phyloP scores from a whole-genome alignment of 192 early-diverging fungal genomes.

The Entomortierella parvispora region DNA sequence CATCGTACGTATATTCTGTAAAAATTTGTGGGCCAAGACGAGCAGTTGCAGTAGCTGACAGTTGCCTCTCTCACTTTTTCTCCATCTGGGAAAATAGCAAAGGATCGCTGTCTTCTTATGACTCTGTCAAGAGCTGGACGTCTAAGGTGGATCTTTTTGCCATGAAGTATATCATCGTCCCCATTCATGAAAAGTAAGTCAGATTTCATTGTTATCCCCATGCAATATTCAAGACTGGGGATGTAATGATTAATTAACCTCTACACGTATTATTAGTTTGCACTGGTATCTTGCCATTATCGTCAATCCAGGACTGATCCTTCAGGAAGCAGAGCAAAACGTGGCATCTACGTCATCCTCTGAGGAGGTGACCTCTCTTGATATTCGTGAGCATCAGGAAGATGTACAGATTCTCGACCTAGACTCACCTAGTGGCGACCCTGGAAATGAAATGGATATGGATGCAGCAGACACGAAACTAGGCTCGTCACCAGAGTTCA shows the following conservation, averaged over 20 bases:
- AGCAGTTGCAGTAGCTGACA: too few species aligned
- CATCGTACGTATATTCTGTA: slow-evolving; percentile 28
- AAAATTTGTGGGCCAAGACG: background rate
- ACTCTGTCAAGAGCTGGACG: slow-evolving; percentile 82
- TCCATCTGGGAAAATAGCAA: background rate
- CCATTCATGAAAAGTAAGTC: slow-evolving; percentile 86
- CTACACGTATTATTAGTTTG: slow-evolving; percentile 49
- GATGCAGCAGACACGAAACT: slow-evolving; percentile 8
- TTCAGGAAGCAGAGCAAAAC: slow-evolving; percentile 5
- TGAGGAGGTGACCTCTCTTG: background rate
- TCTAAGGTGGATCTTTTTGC: slow-evolving; percentile 78
- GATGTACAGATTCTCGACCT: background rate
- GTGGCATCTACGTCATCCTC: background rate
- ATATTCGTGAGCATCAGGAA: too few species aligned
- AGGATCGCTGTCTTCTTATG: slow-evolving; percentile 60
- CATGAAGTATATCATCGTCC: slow-evolving; percentile 82
- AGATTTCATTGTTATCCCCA: too few species aligned
- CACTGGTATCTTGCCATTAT: slow-evolving; percentile 94
- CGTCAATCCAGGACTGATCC: slow-evolving; percentile 69
- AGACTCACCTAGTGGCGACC: background rate
- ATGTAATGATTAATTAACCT: too few species aligned
- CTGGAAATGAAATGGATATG: slow-evolving; percentile 7
- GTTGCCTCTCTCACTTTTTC: background rate
- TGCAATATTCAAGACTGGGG: too few species aligned
- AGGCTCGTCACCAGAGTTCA: background rate